Evolutionary conservation across 257 asterid genomes (phyloP).

Genomic region (Solanum ossicruentum): DNA sequence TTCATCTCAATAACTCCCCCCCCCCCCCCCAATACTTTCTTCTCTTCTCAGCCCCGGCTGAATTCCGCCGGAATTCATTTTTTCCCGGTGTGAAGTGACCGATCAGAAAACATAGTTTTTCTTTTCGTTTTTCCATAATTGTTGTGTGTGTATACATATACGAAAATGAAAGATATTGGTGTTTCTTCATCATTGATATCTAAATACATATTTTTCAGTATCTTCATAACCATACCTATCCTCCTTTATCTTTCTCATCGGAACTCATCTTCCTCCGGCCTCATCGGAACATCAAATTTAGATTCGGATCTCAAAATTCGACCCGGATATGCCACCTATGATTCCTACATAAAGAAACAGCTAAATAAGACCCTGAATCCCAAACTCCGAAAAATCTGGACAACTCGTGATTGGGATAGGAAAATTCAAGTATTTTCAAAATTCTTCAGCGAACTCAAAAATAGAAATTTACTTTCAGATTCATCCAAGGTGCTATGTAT

Average conservation of each 20-base stretch:
- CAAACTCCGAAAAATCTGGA: constrained; percentile 69
- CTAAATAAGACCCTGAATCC: constrained; percentile 91
- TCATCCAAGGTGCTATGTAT: constrained; percentile 53
- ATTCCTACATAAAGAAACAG: constrained; percentile 64
- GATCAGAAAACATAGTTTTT: neutral
- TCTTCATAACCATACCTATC: constrained; percentile 19
- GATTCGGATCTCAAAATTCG: constrained; percentile 61
- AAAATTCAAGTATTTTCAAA: constrained; percentile 55
- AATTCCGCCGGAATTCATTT: neutral
- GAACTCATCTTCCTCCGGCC: neutral
- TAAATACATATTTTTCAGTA: constrained; percentile 10
- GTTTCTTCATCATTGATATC: neutral
- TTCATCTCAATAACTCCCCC: neutral
- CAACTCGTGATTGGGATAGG: constrained; percentile 85
- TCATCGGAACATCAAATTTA: neutral
- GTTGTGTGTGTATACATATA: neutral
- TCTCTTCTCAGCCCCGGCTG: too few species aligned
- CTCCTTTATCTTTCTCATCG: constrained; percentile 14
- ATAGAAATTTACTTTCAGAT: constrained; percentile 20
- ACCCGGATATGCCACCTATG: constrained; percentile 78
- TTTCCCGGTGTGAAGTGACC: neutral
- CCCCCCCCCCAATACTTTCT: neutral
- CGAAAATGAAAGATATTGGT: constrained; percentile 2
- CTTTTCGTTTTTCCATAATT: neutral
- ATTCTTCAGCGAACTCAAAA: constrained; percentile 43